These are phyloP conservation scores for Candida stauntonica DNA, from an alignment of 805 yeast species.

Conservation along the genomic window DNA sequence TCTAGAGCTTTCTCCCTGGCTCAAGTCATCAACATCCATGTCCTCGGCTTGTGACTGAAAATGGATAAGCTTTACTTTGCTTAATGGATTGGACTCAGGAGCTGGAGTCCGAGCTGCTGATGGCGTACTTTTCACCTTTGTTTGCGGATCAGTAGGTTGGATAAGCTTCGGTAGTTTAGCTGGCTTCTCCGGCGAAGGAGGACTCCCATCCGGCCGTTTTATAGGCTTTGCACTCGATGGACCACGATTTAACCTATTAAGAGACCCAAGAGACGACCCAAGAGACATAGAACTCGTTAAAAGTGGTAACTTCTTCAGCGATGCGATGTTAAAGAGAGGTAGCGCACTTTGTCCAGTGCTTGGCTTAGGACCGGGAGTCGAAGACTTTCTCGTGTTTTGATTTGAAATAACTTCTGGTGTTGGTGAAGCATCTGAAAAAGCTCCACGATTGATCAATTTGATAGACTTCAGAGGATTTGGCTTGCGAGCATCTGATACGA, in stretches of 20 bases:
- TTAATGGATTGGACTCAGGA: too few relatives aligned
- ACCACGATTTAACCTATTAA: not conserved
- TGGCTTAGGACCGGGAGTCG: too few relatives aligned
- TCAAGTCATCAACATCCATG: slow-evolving; percentile 41
- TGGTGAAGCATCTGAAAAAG: not conserved
- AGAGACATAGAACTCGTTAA: not conserved
- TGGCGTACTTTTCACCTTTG: not conserved
- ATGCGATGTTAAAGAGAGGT: not conserved
- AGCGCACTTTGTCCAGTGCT: not conserved
- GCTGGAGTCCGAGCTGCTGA: too few relatives aligned
- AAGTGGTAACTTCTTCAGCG: not conserved
- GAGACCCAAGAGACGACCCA: not conserved
- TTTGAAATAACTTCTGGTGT: too few relatives aligned
- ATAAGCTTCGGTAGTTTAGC: slow-evolving; percentile 15
- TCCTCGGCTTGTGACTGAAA: too few relatives aligned
- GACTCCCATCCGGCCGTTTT: not conserved
- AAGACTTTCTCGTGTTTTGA: too few relatives aligned
- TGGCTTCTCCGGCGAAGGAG: slow-evolving; percentile 1
- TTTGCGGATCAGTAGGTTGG: slow-evolving; percentile 1
- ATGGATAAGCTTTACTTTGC: too few relatives aligned
- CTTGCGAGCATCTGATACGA: slow-evolving; percentile 9
- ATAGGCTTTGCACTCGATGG: not conserved
- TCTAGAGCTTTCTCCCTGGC: not conserved
- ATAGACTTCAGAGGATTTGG: slow-evolving; percentile 6
- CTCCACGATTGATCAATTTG: slow-evolving; percentile 2